A percentile compares a stretch with the other conserved stretches of the same genome.
Conservation (phyloP, 495 filamentous ascomycete species). For the Lichenothelia convexa region DNA sequence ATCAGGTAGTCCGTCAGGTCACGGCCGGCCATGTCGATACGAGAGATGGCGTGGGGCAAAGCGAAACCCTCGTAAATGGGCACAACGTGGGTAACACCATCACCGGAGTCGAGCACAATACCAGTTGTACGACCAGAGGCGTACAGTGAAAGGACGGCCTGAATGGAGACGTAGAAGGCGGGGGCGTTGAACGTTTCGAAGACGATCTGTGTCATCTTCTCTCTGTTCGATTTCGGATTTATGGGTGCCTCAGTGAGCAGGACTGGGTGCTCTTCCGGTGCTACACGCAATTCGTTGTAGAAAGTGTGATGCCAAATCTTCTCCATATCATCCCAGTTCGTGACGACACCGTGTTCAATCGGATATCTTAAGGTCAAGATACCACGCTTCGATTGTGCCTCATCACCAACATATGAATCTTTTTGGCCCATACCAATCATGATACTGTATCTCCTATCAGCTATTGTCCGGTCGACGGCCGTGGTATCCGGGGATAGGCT, state of each 20-base stretch:
- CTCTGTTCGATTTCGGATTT: slow-evolving; percentile 99
- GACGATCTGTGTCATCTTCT: slow-evolving; percentile 99
- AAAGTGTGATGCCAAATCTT: slow-evolving; percentile 99
- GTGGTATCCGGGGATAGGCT: slow-evolving; percentile 13
- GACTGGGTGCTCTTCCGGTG: slow-evolving; percentile 98
- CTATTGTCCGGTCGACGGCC: slow-evolving; percentile 2
- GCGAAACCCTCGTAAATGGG: slow-evolving; percentile 99
- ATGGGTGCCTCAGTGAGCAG: slow-evolving; percentile 97
- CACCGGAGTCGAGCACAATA: slow-evolving; percentile 99
- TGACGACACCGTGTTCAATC: slow-evolving; percentile 99
- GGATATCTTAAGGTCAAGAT: slow-evolving; percentile 98
- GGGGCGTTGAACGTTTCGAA: slow-evolving; percentile 99
- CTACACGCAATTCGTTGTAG: slow-evolving; percentile 99
- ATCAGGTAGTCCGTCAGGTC: slow-evolving; percentile 99
- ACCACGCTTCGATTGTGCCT: slow-evolving; percentile 99
- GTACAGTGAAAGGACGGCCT: slow-evolving; percentile 97
- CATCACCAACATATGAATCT: slow-evolving; percentile 99
- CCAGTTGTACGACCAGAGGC: slow-evolving; percentile 99
- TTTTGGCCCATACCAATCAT: slow-evolving; percentile 99
- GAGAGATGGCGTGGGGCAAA: slow-evolving; percentile 95
- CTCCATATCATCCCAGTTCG: slow-evolving; percentile 99
- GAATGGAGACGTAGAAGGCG: slow-evolving; percentile 99
- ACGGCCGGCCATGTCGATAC: slow-evolving; percentile 99
- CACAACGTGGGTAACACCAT: slow-evolving; percentile 99
- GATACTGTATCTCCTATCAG: slow-evolving; percentile 49